These are phyloP conservation scores for Exobasidium rhododendri DNA, from an alignment of 1,284 basidiomycete genomes.

Conservation along the genomic window DNA sequence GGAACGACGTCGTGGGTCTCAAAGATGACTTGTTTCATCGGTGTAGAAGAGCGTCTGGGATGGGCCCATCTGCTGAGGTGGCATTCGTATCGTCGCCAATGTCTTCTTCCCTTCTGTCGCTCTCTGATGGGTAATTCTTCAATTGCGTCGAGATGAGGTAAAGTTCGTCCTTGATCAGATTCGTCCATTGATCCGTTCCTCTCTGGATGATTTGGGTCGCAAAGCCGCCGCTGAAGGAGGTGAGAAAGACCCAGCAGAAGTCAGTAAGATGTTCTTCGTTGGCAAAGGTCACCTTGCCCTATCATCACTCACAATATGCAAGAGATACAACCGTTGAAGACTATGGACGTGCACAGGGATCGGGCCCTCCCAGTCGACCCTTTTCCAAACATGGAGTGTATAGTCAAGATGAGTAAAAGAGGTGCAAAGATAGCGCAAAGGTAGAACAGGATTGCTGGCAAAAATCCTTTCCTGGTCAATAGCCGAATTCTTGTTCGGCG, in stretches of 20 bases:
- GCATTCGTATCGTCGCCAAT: neutral
- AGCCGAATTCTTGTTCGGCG: neutral
- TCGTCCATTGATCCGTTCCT: conserved; percentile 39
- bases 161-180: conserved; percentile 44
- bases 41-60: conserved; percentile 5
- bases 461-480: conserved; percentile 22
- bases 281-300: neutral
- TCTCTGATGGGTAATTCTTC: conserved; percentile 30
- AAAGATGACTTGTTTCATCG: too few species aligned
- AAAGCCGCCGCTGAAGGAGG: neutral
- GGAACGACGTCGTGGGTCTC: too few species aligned
- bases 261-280: neutral
- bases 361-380: neutral
- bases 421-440: neutral
- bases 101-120: neutral
- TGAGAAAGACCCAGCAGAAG: neutral
- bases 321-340: neutral
- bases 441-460: conserved; percentile 15
- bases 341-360: neutral
- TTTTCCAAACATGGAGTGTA: neutral
- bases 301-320: neutral
- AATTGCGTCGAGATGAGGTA: conserved; percentile 48
- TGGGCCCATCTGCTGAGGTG: conserved; percentile 1
- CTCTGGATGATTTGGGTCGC: conserved; percentile 12
- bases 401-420: neutral